Percentiles rank a stretch among this genome's conserved stretches.
Evolutionary conservation across 2,329 filamentous ascomycete species (phyloP).

Genomic region (Clarireedia monteithiana): DNA sequence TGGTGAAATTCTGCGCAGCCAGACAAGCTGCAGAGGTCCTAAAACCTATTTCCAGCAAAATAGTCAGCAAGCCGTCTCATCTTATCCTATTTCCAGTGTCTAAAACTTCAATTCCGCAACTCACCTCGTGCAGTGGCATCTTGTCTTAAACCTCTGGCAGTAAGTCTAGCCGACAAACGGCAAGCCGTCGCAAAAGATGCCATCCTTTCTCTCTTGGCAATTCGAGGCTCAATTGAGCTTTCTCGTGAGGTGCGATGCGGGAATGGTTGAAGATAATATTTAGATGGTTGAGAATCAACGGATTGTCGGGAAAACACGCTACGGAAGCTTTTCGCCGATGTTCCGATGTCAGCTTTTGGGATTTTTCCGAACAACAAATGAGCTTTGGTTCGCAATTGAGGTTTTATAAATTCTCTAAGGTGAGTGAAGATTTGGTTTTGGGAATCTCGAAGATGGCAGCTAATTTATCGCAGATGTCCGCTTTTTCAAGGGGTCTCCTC

Average conservation of each 20-base stretch:
- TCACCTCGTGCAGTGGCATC: slow-evolving; percentile 52
- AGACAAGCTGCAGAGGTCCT: slow-evolving; percentile 53
- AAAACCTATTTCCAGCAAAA: slow-evolving; percentile 44
- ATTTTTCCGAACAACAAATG: slow-evolving; percentile 12
- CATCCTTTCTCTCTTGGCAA: slow-evolving; percentile 39
- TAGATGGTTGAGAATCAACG: slow-evolving; percentile 12
- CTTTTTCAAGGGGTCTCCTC: slow-evolving; percentile 30
- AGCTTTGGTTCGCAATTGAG: background rate
- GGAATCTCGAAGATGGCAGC: background rate
- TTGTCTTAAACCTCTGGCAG: slow-evolving; percentile 43
- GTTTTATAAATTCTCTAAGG: slow-evolving; percentile 10
- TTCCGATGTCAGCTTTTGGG: slow-evolving; percentile 9
- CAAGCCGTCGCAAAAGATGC: slow-evolving; percentile 58
- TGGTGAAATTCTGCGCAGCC: slow-evolving; percentile 80
- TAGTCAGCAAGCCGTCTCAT: slow-evolving; percentile 11
- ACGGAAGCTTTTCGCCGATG: slow-evolving; percentile 14
- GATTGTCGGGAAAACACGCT: slow-evolving; percentile 15
- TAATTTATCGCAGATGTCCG: slow-evolving; percentile 28
- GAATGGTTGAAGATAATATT: slow-evolving; percentile 13
- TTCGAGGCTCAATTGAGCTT: slow-evolving; percentile 26
- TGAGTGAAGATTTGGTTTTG: background rate
- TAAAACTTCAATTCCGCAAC: slow-evolving; percentile 19
- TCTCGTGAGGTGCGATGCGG: slow-evolving; percentile 6
- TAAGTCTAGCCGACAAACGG: slow-evolving; percentile 55
- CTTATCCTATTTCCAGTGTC: background rate